A percentile compares a stretch with the other conserved stretches of the same genome.
Evolutionary conservation across 148 eudicot species (phyloP).

Genomic region (Rhododendron mucronatum): DNA sequence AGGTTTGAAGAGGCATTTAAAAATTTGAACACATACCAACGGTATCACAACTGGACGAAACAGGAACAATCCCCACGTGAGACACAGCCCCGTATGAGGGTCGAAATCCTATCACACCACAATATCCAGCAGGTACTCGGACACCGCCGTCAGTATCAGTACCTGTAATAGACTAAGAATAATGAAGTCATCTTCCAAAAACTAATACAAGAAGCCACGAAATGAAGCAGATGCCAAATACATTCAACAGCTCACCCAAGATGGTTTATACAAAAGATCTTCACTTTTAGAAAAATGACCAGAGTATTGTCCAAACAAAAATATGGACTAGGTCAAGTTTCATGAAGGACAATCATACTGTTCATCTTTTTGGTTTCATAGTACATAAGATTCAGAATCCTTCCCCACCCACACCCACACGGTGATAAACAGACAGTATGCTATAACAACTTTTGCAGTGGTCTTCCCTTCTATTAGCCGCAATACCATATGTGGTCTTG

Average conservation of each 20-base stretch:
- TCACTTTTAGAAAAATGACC: neutral
- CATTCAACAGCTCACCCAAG: neutral
- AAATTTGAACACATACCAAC: constrained; percentile 51
- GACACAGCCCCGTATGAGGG: constrained; percentile 76
- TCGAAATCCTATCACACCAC: constrained; percentile 79
- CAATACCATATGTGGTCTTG: neutral
- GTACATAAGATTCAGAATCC: neutral
- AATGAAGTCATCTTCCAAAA: constrained; percentile 1
- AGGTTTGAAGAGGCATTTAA: neutral
- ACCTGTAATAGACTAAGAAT: constrained; percentile 39
- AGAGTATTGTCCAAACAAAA: neutral
- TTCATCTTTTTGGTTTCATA: neutral
- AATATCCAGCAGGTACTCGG: constrained; percentile 85
- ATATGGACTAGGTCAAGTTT: neutral
- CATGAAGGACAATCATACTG: neutral
- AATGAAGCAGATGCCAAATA: constrained; percentile 2
- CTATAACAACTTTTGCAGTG: neutral
- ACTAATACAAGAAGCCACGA: neutral
- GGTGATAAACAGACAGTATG: neutral
- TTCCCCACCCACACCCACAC: neutral
- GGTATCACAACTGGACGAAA: constrained; percentile 77
- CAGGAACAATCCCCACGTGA: constrained; percentile 63
- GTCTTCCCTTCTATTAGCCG: neutral
- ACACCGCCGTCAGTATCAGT: constrained; percentile 89
- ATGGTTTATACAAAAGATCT: neutral